phyloP scores from a whole-genome alignment of 2,329 filamentous ascomycete genomes.

The Colletotrichum gloeosporioides region DNA sequence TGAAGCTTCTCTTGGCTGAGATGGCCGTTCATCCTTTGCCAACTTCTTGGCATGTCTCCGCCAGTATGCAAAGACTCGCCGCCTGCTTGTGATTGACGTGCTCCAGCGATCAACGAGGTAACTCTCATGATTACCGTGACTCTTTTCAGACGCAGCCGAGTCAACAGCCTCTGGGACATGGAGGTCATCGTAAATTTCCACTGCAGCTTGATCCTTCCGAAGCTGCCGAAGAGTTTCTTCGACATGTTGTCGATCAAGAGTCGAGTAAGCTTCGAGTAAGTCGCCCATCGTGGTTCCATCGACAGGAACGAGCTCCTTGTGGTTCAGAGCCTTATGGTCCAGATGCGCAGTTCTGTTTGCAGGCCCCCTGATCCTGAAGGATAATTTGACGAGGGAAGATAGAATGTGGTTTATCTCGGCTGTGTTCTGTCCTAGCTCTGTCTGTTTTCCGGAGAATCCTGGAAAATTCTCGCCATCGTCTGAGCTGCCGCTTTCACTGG shows the following conservation, averaged over 20 bases:
- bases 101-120: background rate
- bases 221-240: background rate
- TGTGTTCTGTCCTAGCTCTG: background rate
- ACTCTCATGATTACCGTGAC: too few relatives aligned
- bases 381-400: background rate
- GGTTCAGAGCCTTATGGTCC: background rate
- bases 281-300: background rate
- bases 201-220: background rate
- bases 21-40: background rate
- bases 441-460: background rate
- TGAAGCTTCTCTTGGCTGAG: background rate
- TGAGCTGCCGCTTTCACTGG: background rate
- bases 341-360: background rate
- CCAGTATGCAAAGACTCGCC: constrained; percentile 2
- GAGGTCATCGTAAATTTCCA: background rate
- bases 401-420: background rate
- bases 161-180: background rate
- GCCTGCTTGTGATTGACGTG: background rate
- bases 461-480: background rate
- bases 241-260: background rate
- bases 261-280: background rate
- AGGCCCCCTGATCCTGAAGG: background rate
- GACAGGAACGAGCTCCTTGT: background rate
- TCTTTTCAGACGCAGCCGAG: background rate
- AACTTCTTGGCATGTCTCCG: background rate